Evolutionary conservation across 2,329 filamentous ascomycete species (phyloP), one percentile per base, ranked within the genome.

Genomic region (Nothopassalora personata): DNA sequence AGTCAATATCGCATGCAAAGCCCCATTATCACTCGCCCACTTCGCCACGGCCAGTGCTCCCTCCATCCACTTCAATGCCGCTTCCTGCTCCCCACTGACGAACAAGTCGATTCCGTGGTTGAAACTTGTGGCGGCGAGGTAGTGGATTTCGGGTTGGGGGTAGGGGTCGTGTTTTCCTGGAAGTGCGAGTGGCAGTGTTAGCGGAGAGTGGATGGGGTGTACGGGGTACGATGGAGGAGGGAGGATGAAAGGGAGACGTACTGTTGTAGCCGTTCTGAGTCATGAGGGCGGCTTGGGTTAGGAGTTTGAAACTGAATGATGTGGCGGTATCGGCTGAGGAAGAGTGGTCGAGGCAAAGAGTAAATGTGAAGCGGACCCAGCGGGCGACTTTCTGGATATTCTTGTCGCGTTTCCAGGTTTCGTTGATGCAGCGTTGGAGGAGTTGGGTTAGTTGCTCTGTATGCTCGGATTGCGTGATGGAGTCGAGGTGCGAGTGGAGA

Each of bases 321-420:
- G 36, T 45, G 48, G 56, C 52, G 8, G 64, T 36, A 6, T 30
- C 54, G 3, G 39, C 13, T n/a, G 39, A n/a, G 39, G 9, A 18
- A 7, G 5, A 3, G 19, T 84, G 80, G 50, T 86, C 80, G 4
- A 91, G 74, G 0, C 87, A 81, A 0, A 85, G 78, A 61, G 89
- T 87, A 64, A 93, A 89, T 1, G 94, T 78, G 66, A 89, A 91
- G 1, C 90, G 84, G 49, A 93, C 82, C 77, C 94, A 96, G 66
- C 87, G 88, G 7, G 88, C 83, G 0, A 95, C 77, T 65, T 84
- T 86, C 0, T 72, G 69, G 4, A 79, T 77, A 61, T 87, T 80
- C 48, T 86, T 84, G 0, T 72, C 65, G 46, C 66, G 64, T 19
- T 66, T 67, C 73, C 84, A 87, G 18, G 88, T 85, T 51, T 85